Evolutionary conservation across 2,329 filamentous ascomycete genomes (phyloP).

Genomic region (Pestalotiopsis sp.): DNA sequence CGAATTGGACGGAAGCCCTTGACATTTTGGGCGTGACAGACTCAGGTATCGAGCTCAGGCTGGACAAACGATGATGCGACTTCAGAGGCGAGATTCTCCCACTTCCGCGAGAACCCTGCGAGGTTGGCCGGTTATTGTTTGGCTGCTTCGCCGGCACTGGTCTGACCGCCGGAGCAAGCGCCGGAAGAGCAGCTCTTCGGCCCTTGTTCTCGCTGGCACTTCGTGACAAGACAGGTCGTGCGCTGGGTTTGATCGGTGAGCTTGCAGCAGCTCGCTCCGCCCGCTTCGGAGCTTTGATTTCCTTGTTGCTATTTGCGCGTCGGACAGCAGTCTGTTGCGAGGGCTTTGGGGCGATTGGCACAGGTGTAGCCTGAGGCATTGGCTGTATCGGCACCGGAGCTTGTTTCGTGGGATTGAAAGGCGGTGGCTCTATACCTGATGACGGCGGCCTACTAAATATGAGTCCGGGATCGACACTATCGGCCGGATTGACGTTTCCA

Average conservation of each 20-base stretch:
- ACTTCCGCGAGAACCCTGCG: constrained; percentile 39
- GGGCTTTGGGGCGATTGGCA: constrained; percentile 31
- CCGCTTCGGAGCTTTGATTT: constrained; percentile 43
- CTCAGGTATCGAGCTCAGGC: constrained; percentile 63
- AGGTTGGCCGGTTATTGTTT: constrained; percentile 33
- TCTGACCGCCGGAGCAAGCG: constrained; percentile 49
- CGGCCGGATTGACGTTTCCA: constrained; percentile 45
- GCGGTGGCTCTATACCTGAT: constrained; percentile 45
- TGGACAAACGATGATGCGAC: constrained; percentile 51
- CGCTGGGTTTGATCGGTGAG: constrained; percentile 55
- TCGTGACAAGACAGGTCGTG: constrained; percentile 52
- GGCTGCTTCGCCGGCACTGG: constrained; percentile 31
- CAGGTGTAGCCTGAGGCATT: constrained; percentile 27
- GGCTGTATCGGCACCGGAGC: constrained; percentile 30
- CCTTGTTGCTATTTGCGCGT: constrained; percentile 49
- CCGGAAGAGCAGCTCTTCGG: constrained; percentile 46
- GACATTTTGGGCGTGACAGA: constrained; percentile 43
- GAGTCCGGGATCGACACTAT: constrained; percentile 62
- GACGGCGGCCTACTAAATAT: constrained; percentile 57
- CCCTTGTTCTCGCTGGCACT: constrained; percentile 58
- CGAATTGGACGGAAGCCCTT: constrained; percentile 64
- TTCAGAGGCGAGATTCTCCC: constrained; percentile 59
- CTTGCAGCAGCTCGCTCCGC: constrained; percentile 44
- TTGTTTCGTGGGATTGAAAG: constrained; percentile 35
- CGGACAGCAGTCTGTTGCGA: constrained; percentile 41